A percentile compares a stretch with the other conserved stretches of the same genome.
Evolutionary conservation across 2,329 filamentous ascomycete genomes (phyloP).

Genomic region (Pseudocercospora cruenta): DNA sequence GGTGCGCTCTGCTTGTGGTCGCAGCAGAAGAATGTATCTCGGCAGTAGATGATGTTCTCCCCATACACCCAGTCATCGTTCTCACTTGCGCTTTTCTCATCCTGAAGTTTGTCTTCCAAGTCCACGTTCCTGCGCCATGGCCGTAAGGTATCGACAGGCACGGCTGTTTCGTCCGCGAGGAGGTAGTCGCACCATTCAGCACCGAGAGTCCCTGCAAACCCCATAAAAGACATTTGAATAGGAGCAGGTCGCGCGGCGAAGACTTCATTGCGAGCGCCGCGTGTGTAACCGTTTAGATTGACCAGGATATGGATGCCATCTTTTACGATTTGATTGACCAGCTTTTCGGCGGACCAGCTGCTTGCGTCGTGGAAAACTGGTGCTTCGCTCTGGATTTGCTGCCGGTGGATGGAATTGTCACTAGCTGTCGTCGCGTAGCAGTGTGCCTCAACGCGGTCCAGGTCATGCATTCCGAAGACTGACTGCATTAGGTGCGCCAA

Average conservation of each 20-base stretch:
- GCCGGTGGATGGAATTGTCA: constrained; percentile 84
- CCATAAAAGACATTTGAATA: constrained; percentile 99
- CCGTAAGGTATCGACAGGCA: constrained; percentile 79
- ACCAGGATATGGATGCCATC: constrained; percentile 94
- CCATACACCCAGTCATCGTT: constrained; percentile 86
- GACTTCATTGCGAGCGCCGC: constrained; percentile 94
- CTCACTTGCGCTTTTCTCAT: constrained; percentile 63
- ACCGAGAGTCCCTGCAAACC: constrained; percentile 91
- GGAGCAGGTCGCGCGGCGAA: constrained; percentile 93
- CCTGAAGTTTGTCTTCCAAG: constrained; percentile 67
- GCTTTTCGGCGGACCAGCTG: constrained; percentile 78
- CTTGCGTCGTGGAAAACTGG: constrained; percentile 90
- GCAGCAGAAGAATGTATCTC: constrained; percentile 97
- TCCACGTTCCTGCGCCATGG: constrained; percentile 76
- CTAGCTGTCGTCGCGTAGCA: constrained; percentile 95
- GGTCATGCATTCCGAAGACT: constrained; percentile 89
- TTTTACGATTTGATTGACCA: constrained; percentile 82
- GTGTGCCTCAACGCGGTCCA: constrained; percentile 73
- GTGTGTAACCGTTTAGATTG: constrained; percentile 97
- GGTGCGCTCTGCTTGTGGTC: constrained; percentile 90
- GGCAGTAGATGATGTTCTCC: constrained; percentile 93
- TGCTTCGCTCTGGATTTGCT: constrained; percentile 90
- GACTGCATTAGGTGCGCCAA: constrained; percentile 98
- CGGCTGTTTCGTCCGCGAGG: constrained; percentile 83
- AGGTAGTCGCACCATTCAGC: constrained; percentile 99